Base-by-base conservation (phyloP, 345 rosid genomes). In the Clarkia xantiana region DNA sequence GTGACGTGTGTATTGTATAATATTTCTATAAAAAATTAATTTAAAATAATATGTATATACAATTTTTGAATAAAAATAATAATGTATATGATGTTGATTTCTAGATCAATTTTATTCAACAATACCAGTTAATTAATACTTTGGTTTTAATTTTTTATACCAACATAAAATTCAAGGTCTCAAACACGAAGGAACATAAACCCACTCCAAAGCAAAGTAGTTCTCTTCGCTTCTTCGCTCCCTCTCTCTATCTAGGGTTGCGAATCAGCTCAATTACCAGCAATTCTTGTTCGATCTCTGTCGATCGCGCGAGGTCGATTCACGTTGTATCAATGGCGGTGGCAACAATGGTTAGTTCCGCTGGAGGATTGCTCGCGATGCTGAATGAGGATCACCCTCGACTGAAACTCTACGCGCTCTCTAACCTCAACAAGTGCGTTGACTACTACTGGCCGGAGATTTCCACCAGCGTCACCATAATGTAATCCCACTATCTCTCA, bases 371-470 rank as follows among this genome's bases (percentile, higher is more conserved):
- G 49, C 79, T 93, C 15, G 96, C 99, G 61, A 93, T 93, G 99
- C 86, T 93, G 38, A 82, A 76, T 60, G 99, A 93, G 83, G 58
- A 49, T 39, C 94, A 87, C 58, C 95, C 96, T 3, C 66, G 49
- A 7, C 72, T 93, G 63, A 93, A 93, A 67, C 82, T 75, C 42
- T 94, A 93, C 66, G 99, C 99, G 3, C 94, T 93, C 59, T 65
- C 70, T 18, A 72, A 80, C 67, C 95, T 93, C 65, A 93, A 84
- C 59, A 78, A 70, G 67, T 80, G 71, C 45, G 96, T 93, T 12
- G 95, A 93, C 67, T 86, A 55, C 54, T 84, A 80, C 74, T 93
- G 99, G 97, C 99, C 97, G 0, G 99, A 93, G 88, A 93, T 93
- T 75, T 93, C 99, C 48, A 93, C 99, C 41, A 87, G 94, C 70